Conservation (phyloP, 768 basidiomycete genomes). For the Sutorius australiensis region DNA sequence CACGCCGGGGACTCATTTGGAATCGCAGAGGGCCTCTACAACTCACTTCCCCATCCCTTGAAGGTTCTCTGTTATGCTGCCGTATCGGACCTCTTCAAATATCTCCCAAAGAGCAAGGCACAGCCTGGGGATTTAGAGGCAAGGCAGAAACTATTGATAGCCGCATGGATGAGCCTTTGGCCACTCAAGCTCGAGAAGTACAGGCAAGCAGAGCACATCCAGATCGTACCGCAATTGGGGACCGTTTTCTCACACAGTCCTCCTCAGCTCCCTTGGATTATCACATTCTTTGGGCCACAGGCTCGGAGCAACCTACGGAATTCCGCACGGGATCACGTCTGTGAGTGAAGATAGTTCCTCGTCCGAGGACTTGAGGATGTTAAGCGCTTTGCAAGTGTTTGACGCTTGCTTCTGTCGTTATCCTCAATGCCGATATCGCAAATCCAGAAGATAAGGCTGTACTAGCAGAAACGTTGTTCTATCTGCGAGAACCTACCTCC, state of each 20-base stretch:
- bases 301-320: slow-evolving; percentile 67
- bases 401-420: slow-evolving; percentile 63
- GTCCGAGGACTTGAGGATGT: slow-evolving; percentile 3
- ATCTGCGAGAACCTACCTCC: slow-evolving; percentile 56
- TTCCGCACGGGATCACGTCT: slow-evolving; percentile 84
- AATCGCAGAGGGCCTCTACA: slow-evolving; percentile 53
- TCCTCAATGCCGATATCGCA: slow-evolving; percentile 53
- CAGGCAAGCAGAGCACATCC: slow-evolving; percentile 34
- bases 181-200: slow-evolving; percentile 56
- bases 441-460: slow-evolving; percentile 60
- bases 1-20: neutral
- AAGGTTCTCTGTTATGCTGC: slow-evolving; percentile 66
- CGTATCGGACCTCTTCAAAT: slow-evolving; percentile 68
- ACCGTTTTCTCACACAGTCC: neutral
- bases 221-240: neutral
- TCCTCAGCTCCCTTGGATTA: slow-evolving; percentile 57
- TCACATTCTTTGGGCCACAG: slow-evolving; percentile 75
- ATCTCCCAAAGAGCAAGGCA: slow-evolving; percentile 61
- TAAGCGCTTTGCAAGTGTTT: slow-evolving; percentile 48
- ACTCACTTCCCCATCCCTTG: slow-evolving; percentile 51
- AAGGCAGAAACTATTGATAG: slow-evolving; percentile 68
- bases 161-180: slow-evolving; percentile 81
- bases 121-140: slow-evolving; percentile 52
- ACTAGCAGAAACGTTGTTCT: slow-evolving; percentile 54
- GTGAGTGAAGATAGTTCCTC: slow-evolving; percentile 35